Base-by-base conservation (phyloP, 2,329 filamentous ascomycete species). In the Pseudomassariella vexata region DNA sequence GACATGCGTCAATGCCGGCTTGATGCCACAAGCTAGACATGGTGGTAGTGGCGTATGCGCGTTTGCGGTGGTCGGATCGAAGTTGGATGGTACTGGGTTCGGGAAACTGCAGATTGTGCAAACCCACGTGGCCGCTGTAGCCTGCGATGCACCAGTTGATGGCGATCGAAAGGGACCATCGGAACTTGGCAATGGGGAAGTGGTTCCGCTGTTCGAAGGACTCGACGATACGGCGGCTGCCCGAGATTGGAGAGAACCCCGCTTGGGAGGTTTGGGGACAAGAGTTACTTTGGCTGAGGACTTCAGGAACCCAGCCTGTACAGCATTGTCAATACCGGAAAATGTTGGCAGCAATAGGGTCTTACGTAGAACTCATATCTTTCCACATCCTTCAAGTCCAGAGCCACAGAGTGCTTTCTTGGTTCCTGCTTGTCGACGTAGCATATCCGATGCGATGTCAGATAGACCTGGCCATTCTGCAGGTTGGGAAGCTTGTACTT, bases 31-130 rank as follows among this genome's bases (percentile, higher is more conserved):
- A 5, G 88, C 84, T 33, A 95, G 66, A 53, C 92, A 98, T 45
- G 90, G 86, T 4, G 89, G 84, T 15, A 95, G 63, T 7, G 81
- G 82, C 5, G 85, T 94, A 41, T 87, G 78, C 14, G 80, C 76
- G 39, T 77, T 92, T 7, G 87, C 87, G 3, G 82, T 80, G 1
- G 80, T 72, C 0, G 88, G 85, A 49, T 96, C 90, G 55, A 96
- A 96, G 56, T 95, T 95, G 22, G 85, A 85, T 1, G 92, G 89
- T 2, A 95, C 79, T 0, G 86, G 82, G 50, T 96, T 96, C 8
- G 89, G 90, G 53, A 94, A 94, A 45, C 85, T 90, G 67, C 90
- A 96, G 49, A 96, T 96, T 2, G 85, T 83, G 62, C 90, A 96
- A 14, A 96, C 81, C 90, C 90, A 96, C 4, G 88, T 95, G 5